Evolutionary conservation across 371 early-diverging fungal genomes (phyloP).

Genomic region (Rhizomucor miehei): DNA sequence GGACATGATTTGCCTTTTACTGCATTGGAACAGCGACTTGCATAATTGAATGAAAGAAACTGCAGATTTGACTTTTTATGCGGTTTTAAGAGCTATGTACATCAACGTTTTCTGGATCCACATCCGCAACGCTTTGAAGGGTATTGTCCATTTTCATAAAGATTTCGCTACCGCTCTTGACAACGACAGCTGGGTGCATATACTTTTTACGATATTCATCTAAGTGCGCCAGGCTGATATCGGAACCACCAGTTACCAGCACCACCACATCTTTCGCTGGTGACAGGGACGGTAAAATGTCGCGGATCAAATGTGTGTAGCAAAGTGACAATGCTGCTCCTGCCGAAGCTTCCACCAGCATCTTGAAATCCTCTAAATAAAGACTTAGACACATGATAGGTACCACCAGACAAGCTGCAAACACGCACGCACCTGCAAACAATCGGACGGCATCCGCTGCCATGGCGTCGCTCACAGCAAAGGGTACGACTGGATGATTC

Average conservation of each 20-base stretch:
- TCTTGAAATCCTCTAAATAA: conserved; percentile 48
- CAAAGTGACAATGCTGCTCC: conserved; percentile 54
- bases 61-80: no score
- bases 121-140: no score
- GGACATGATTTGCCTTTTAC: no score
- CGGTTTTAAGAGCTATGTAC: no score
- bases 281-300: conserved; percentile 50
- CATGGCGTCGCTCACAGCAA: conserved; percentile 63
- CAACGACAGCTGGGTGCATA: conserved; percentile 50
- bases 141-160: conserved; percentile 11
- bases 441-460: conserved; percentile 53
- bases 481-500: conserved; percentile 58
- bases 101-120: no score
- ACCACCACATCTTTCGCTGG: conserved; percentile 52
- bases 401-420: not conserved
- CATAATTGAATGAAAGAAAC: no score
- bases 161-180: conserved; percentile 57
- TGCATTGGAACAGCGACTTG: no score
- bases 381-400: not conserved
- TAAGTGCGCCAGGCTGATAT: conserved; percentile 47
- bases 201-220: conserved; percentile 51
- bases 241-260: conserved; percentile 61
- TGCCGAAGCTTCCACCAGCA: conserved; percentile 59
- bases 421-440: conserved; percentile 48
- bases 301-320: conserved; percentile 54